A percentile compares a stretch with the other conserved stretches of the same genome.
These are phyloP conservation scores for Stagonosporopsis cucurbitacearum DNA, from an alignment of 2,329 filamentous ascomycete genomes.

Conservation along the genomic window DNA sequence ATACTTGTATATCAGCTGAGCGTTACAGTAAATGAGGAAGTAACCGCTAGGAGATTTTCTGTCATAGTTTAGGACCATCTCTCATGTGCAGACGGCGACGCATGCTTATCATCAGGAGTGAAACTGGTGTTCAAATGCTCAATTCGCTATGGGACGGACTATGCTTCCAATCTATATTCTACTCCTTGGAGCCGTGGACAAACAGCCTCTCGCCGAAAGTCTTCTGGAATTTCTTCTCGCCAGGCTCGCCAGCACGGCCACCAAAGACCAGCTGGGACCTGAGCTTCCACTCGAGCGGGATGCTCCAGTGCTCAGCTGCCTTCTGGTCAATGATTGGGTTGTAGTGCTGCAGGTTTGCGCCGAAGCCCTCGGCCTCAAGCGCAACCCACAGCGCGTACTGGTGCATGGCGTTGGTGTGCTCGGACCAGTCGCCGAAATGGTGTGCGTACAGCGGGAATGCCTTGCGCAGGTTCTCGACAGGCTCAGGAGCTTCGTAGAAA, in stretches of 20 bases:
- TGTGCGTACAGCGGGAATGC: conserved; percentile 78
- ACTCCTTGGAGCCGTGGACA: conserved; percentile 47
- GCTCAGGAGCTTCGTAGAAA: conserved; percentile 81
- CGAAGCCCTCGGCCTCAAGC: conserved; percentile 82
- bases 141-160: conserved; percentile 3
- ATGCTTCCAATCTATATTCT: conserved; percentile 2
- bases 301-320: conserved; percentile 71
- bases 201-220: conserved; percentile 66
- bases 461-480: conserved; percentile 70
- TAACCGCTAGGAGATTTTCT: neutral
- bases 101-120: neutral
- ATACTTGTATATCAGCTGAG: neutral
- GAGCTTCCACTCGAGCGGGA: conserved; percentile 77
- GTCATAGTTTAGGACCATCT: neutral
- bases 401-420: conserved; percentile 81
- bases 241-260: conserved; percentile 60
- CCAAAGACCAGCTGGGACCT: conserved; percentile 88
- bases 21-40: neutral
- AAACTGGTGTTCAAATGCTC: neutral
- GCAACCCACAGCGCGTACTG: conserved; percentile 83
- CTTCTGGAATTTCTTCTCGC: conserved; percentile 69
- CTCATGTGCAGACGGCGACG: no score
- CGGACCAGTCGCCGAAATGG: conserved; percentile 77
- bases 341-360: conserved; percentile 92
- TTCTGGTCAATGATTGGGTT: conserved; percentile 82